These are phyloP conservation scores for Aurifilum marmelostoma DNA, from an alignment of 2,329 filamentous ascomycete species.

Conservation along the genomic window DNA sequence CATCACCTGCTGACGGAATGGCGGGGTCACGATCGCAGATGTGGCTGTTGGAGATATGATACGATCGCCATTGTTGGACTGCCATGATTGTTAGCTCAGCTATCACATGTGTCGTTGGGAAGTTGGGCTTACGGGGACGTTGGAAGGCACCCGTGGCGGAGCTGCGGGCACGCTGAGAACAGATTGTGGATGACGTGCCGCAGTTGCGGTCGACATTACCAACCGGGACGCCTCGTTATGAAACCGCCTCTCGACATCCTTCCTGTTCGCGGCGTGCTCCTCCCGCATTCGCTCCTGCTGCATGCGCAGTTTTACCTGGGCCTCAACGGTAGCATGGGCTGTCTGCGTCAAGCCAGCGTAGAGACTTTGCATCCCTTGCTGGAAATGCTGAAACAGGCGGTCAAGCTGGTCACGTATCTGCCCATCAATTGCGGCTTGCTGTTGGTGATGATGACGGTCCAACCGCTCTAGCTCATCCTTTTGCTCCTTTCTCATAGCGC, in stretches of 20 bases:
- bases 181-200: background rate
- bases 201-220: constrained; percentile 2
- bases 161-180: too few relatives aligned
- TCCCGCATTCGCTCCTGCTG: constrained; percentile 23
- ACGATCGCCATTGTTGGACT: constrained; percentile 8
- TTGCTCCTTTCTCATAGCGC: constrained; percentile 23
- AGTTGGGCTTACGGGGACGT: background rate
- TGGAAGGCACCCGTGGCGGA: background rate
- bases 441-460: constrained; percentile 17
- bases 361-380: constrained; percentile 24
- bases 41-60: constrained; percentile 5
- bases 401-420: constrained; percentile 20
- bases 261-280: constrained; percentile 22
- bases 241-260: constrained; percentile 19
- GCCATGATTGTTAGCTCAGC: background rate
- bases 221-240: constrained; percentile 22
- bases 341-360: constrained; percentile 20
- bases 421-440: constrained; percentile 15
- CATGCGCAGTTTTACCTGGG: constrained; percentile 23
- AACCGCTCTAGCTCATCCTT: constrained; percentile 25
- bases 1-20: constrained; percentile 4
- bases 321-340: constrained; percentile 22
- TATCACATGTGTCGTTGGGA: too few relatives aligned
- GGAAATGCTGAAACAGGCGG: constrained; percentile 22
- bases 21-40: background rate